Evolutionary conservation across 164 flowering plant species (phyloP).

Genomic region (Malania oleifera): DNA sequence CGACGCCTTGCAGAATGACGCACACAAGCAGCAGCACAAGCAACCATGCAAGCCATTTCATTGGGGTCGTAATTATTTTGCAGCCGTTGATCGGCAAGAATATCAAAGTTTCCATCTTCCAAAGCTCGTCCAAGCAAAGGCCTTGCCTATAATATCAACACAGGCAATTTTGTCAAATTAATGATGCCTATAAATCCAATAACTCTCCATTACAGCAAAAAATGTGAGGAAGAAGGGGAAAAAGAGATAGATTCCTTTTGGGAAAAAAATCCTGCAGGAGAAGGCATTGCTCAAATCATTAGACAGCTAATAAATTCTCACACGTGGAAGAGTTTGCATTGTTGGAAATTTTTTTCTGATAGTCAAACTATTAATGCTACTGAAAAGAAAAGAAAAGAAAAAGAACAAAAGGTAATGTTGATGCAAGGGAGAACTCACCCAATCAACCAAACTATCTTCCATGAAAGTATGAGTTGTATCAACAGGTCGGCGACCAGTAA

Average conservation of each 20-base stretch:
- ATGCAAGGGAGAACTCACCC: constrained; percentile 50
- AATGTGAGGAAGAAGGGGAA: too few relatives aligned
- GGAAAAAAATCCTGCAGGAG: too few relatives aligned
- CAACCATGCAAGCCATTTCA: constrained; percentile 83
- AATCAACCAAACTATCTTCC: constrained; percentile 87
- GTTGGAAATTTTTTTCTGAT: too few relatives aligned
- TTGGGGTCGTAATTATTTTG: constrained; percentile 39
- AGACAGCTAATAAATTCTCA: too few relatives aligned
- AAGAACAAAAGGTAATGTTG: background rate
- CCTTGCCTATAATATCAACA: constrained; percentile 56
- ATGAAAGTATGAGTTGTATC: constrained; percentile 42
- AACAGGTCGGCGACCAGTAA: constrained; percentile 84
- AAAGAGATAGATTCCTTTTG: too few relatives aligned
- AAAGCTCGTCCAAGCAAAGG: constrained; percentile 67
- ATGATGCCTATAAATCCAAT: background rate
- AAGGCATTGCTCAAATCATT: too few relatives aligned
- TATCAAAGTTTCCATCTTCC: constrained; percentile 67
- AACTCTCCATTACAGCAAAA: too few relatives aligned
- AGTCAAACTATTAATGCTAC: too few relatives aligned
- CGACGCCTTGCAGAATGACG: constrained; percentile 87
- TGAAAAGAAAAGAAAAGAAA: too few relatives aligned
- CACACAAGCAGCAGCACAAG: constrained; percentile 89
- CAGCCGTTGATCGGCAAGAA: constrained; percentile 57
- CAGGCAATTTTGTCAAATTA: background rate
- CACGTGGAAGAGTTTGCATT: too few relatives aligned